Evolutionary conservation across 345 rosid genomes (phyloP), one percentile per base, ranked within the genome.

Genomic region (Melaleuca quinquenervia): DNA sequence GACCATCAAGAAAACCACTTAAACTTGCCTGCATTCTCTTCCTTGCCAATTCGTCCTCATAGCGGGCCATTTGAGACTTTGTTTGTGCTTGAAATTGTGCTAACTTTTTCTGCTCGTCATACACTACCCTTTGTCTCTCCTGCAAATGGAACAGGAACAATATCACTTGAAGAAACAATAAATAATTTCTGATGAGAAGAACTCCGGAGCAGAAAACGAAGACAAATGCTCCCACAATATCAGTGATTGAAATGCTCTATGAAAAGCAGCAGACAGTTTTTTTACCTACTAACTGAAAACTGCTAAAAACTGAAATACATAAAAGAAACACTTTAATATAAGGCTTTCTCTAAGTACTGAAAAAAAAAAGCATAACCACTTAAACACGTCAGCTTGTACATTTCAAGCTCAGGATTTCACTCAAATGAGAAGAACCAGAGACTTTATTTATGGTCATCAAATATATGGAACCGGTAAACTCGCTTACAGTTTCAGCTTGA

Each of bases 11-110:
- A 55, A 41, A 41, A 78, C 27, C 44, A 45, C 82, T 26, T 58
- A 48, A 48, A 64, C 94, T 88, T 94, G 92, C 99, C 98, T 96
- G 98, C 99, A 96, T 96, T 92, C 99, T 91, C 93, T 96, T 96
- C 92, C 98, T 95, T 70, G 98, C 96, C 87, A 97, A 75, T 60
- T 97, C 99, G 84, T 96, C 98, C 90, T 94, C 98, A 87, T 96
- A 97, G 55, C 95, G 96, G 53, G 97, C 98, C 98, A 95, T 96
- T 90, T 95, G 98, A 52, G 99, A 93, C 91, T 96, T 97, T 45
- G 95, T 93, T 88, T 97, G 98, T 21, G 98, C 98, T 88, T 94
- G 97, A 89, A 94, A 94, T 90, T 96, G 96, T 52, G 96, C 93
- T 88, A 97, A 91, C 90, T 95, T 96, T 89, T 91, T 97, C 89